A percentile compares a stretch with the other conserved stretches of the same genome.
Conservation (phyloP, 352 stramenopile species). For the Pythium dissimile region DNA sequence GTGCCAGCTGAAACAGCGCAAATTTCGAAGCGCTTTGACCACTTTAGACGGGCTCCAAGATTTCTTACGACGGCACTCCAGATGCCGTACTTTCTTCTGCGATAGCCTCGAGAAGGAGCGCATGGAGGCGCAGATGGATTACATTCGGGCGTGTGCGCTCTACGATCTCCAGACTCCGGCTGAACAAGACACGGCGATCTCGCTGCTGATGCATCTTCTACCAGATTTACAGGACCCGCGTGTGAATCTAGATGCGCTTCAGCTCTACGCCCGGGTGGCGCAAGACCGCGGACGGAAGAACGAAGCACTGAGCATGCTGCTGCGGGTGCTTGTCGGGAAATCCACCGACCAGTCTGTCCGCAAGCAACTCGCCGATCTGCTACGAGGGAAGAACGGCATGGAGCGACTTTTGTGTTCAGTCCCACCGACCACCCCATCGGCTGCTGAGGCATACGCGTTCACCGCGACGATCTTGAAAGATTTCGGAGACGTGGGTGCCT, state of each 20-base stretch:
- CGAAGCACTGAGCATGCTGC: conserved; percentile 64
- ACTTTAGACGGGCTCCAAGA: conserved; percentile 42
- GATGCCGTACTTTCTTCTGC: conserved; percentile 25
- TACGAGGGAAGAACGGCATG: conserved; percentile 38
- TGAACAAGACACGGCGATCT: conserved; percentile 53
- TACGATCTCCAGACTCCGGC: conserved; percentile 37
- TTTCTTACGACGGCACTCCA: conserved; percentile 34
- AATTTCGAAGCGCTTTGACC: conserved; percentile 26
- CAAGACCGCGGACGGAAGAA: conserved; percentile 53
- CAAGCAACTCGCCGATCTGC: conserved; percentile 41
- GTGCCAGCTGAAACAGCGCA: conserved; percentile 36
- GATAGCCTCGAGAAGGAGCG: conserved; percentile 28
- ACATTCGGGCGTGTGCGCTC: conserved; percentile 44
- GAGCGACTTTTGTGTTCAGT: conserved; percentile 38
- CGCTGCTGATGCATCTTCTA: conserved; percentile 51
- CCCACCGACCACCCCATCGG: conserved; percentile 32
- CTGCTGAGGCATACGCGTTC: conserved; percentile 67
- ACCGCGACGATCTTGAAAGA: conserved; percentile 77
- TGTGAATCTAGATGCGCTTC: conserved; percentile 63
- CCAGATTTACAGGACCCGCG: conserved; percentile 43
- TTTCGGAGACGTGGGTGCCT: conserved; percentile 46
- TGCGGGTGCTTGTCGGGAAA: conserved; percentile 56
- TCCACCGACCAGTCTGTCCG: conserved; percentile 48
- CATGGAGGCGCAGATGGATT: conserved; percentile 46
- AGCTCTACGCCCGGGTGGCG: conserved; percentile 59